Base-by-base conservation (phyloP, 306 rosid genomes). In the Dicorynia guianensis region DNA sequence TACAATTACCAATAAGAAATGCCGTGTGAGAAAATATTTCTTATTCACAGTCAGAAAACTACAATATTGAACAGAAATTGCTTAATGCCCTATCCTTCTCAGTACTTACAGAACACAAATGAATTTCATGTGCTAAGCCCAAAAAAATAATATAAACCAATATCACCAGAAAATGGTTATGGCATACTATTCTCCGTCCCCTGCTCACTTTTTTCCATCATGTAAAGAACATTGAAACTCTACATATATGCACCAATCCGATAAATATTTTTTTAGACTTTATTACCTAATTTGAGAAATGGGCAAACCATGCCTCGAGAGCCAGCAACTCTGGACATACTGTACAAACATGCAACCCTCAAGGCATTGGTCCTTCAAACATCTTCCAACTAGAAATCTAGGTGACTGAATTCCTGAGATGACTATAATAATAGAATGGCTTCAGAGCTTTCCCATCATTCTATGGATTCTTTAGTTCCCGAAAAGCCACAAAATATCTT, bases 31-130 rank as follows among this genome's bases (percentile, higher is more conserved):
- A 75, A 79, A 14, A 66, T 61, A n/a, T 72, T 72, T 76, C 71
- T 57, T 38, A 55, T 60, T 76, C 78, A 72, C 7, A 38, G 3
- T 7, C 33, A 33, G 48, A 18, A 77, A 73, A 69, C 78, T 43
- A 65, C 63, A 84, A 64, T 14, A 42, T 18, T 15, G 53, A 77
- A 49, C 43, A 48, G 11, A 61, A 54, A 12, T 54, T 60, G 64
- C 62, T 72, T 67, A 61, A 82, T 66, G 1, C 78, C 76, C 80
- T 87, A 59, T 69, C 76, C 80, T 74, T 66, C 63, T 63, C 62
- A 11, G 58, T 49, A 61, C 71, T 82, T 72, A 71, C 86, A 72
- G 64, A 35, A 61, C 68, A 63, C 56, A 49, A 59, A 64, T 69
- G 58, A 69, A 57, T 58, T 20, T 6, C 30, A 35, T 42, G 49